phyloP scores from a whole-genome alignment of 257 asterid species.

The Solanum gracilifrons region DNA sequence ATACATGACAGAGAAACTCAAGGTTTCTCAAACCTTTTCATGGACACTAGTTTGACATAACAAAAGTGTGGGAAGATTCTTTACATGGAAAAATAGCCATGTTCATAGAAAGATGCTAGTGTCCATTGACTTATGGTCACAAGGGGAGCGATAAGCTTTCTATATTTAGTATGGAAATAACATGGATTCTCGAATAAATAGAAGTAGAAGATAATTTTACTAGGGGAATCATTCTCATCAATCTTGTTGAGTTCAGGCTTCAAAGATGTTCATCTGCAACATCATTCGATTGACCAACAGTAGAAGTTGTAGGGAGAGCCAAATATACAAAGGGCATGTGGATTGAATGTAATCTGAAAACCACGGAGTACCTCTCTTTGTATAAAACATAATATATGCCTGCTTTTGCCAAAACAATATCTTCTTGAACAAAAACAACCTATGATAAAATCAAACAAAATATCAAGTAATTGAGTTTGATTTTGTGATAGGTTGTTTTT shows the following conservation, averaged over 20 bases:
- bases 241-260: background rate
- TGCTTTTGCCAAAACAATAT: background rate
- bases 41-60: background rate
- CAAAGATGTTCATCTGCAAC: background rate
- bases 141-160: background rate
- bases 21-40: too few species aligned
- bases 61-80: background rate
- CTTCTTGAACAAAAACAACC: background rate
- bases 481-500: too few species aligned
- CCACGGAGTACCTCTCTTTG: background rate
- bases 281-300: background rate
- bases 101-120: background rate
- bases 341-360: background rate
- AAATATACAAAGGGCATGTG: background rate
- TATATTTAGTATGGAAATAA: background rate
- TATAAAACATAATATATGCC: background rate
- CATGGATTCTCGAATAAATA: background rate
- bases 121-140: background rate
- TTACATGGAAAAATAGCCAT: background rate
- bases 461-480: background rate
- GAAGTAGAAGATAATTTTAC: too few species aligned
- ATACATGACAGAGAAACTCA: background rate
- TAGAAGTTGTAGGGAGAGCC: background rate
- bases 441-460: background rate
- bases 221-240: background rate